Conservation (phyloP, 495 filamentous ascomycete genomes). For the Aspergillus baeticus region DNA sequence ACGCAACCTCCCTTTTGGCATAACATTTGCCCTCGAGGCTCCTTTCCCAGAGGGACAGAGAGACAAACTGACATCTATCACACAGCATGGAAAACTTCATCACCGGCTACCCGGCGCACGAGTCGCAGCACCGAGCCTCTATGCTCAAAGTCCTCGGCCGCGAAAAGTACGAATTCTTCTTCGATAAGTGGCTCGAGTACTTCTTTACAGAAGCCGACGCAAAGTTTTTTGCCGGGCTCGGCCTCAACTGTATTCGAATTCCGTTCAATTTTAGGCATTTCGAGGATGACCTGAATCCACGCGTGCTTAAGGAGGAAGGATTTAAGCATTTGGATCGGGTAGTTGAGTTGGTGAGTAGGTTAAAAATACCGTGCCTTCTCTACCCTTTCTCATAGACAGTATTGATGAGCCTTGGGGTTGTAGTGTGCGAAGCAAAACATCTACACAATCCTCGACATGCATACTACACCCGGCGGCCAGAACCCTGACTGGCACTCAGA, state of each 20-base stretch:
- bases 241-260: conserved; percentile 62
- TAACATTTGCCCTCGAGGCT: too few relatives aligned
- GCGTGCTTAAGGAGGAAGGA: conserved; percentile 53
- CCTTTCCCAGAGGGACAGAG: too few relatives aligned
- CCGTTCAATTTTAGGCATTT: conserved; percentile 68
- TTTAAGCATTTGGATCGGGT: conserved; percentile 62
- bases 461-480: conserved; percentile 62
- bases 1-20: conserved; percentile 3
- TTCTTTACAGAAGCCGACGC: conserved; percentile 64
- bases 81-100: conserved; percentile 67
- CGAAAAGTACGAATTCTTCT: conserved; percentile 48
- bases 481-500: conserved; percentile 68
- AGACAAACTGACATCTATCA: background rate
- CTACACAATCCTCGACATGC: conserved; percentile 64
- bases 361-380: too few relatives aligned
- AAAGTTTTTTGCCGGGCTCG: conserved; percentile 55
- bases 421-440: conserved; percentile 54
- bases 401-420: background rate
- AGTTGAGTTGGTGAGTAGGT: conserved; percentile 35
- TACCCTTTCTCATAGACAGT: background rate
- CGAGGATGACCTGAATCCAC: conserved; percentile 61
- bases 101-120: conserved; percentile 63
- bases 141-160: conserved; percentile 54
- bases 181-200: conserved; percentile 56
- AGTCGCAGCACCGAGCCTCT: conserved; percentile 53